Base-by-base conservation (phyloP, 1,284 basidiomycete genomes). In the Psilocybe mexicana region DNA sequence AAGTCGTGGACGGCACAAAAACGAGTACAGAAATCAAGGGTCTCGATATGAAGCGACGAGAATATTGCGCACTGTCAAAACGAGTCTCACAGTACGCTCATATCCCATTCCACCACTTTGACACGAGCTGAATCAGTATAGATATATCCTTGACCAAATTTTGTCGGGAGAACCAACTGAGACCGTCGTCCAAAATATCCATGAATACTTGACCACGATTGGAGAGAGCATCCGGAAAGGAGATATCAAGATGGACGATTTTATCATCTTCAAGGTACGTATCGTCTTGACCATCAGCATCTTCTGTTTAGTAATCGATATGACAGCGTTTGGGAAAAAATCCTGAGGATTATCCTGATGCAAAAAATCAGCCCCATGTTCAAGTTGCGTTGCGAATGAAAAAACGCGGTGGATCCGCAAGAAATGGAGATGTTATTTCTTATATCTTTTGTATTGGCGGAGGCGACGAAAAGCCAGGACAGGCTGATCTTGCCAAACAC, bases 41-140 rank as follows among this genome's bases (percentile, higher is more conserved):
- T 75, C 78, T 99, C 35, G 97, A 99, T 74, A 98, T 99, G 97
- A 99, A 98, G 75, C 87, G 97, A 50, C 81, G 97, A 78, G 97
- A 99, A 72, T 99, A 94, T 74, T 97, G 91, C 65, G 83, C 85
- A 2, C 74, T 99, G 46, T 96, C 94, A 1, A 99, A 99, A 77
- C 88, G 87, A 54, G 89, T 95, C 14, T 98, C 95, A 1, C 88
- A 91, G 93, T 96, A 65, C 64, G 92, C 81, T 11, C 28, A 25
- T 52, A 30, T 8, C 43, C 1, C 46, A 14, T 26, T 50, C 14
- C 1, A 10, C n/a, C 30, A 4, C 38, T 50, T 33, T 30, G 3
- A 5, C 10, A 25, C 45, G 12, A 43, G 28, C 12, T 40, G 40
- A 55, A 36, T 51, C 50, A 18, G 10, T 38, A 23, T 26, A 96